Evolutionary conservation across 441 rosid species (phyloP), one percentile per base, ranked within the genome.

Genomic region (Gossypium lobatum): DNA sequence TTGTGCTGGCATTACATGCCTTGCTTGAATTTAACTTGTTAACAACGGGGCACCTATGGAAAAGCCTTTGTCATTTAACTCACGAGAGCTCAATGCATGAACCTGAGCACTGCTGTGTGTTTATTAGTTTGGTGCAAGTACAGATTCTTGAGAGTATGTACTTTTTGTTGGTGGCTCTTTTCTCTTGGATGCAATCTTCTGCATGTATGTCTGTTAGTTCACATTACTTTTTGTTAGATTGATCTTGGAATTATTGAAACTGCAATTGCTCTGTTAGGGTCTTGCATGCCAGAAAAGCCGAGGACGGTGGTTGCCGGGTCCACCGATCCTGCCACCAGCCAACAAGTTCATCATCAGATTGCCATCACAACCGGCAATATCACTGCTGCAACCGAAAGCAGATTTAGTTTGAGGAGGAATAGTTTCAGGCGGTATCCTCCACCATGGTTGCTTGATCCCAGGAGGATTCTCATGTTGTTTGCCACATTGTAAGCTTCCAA

Each of bases 401-500:
- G 88, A 73, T 77, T 77, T 45, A 50, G 79, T 3, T 2, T 74
- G n/a, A 74, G 88, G 72, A 89, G 96, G 74, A 95, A 88, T 60
- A 85, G 92, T 78, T 85, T 88, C 80, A 89, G 90, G 80, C 85
- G 93, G 2, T 74, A 90, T 61, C 74, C 85, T 4, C 20, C 78
- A 14, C 77, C 87, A 53, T 88, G 95, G 97, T 73, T 74, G 58
- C 76, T 91, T 53, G 97, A 91, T 84, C 97, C 98, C 16, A 92
- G 83, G 85, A 91, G 91, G 83, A 79, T 95, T 64, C 93, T 95
- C 70, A 75, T 92, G 84, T 78, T 95, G 75, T 95, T 95, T 39
- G 98, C 98, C 63, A 88, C 97, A 18, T 75, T 95, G 98, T 95
- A 80, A 84, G 97, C 82, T 18, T n/a, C n/a, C 34, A 57, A 75